Percentiles rank a stretch among this genome's conserved stretches.
phyloP scores from a whole-genome alignment of 2,329 filamentous ascomycete genomes.

The Sporothrix pallida region DNA sequence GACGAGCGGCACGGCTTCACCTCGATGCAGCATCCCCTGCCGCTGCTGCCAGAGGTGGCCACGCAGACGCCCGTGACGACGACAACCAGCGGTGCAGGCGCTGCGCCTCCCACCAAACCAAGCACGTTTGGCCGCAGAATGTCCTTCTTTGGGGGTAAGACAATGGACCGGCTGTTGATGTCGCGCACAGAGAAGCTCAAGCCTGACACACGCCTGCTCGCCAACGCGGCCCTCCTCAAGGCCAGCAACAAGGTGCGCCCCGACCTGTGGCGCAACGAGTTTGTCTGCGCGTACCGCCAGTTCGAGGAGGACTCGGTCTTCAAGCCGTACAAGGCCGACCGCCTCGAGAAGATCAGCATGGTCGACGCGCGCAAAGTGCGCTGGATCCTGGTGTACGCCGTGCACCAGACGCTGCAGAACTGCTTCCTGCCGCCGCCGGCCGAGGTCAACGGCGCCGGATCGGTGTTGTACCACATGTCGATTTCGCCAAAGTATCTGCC shows the following conservation, averaged over 20 bases:
- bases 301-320: constrained; percentile 69
- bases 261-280: constrained; percentile 52
- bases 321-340: constrained; percentile 59
- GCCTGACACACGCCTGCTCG: constrained; percentile 55
- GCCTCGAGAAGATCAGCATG: constrained; percentile 61
- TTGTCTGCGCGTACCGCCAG: constrained; percentile 70
- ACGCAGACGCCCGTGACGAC: too few species aligned
- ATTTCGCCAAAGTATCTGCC: constrained; percentile 52
- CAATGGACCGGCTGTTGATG: constrained; percentile 30
- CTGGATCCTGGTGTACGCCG: constrained; percentile 77
- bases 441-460: constrained; percentile 64
- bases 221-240: constrained; percentile 59
- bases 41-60: constrained; percentile 63
- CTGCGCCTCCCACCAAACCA: neutral
- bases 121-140: constrained; percentile 43
- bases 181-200: constrained; percentile 49
- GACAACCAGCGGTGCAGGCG: neutral
- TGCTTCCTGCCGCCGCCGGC: constrained; percentile 62
- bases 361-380: constrained; percentile 76
- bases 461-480: constrained; percentile 62
- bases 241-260: constrained; percentile 55
- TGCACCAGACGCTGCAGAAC: constrained; percentile 72
- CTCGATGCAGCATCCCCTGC: constrained; percentile 68
- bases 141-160: constrained; percentile 50
- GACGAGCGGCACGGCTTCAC: constrained; percentile 65